A percentile compares a stretch with the other conserved stretches of the same genome.
phyloP scores from a whole-genome alignment of 805 yeast genomes.

The Barnettozyma pratensis region DNA sequence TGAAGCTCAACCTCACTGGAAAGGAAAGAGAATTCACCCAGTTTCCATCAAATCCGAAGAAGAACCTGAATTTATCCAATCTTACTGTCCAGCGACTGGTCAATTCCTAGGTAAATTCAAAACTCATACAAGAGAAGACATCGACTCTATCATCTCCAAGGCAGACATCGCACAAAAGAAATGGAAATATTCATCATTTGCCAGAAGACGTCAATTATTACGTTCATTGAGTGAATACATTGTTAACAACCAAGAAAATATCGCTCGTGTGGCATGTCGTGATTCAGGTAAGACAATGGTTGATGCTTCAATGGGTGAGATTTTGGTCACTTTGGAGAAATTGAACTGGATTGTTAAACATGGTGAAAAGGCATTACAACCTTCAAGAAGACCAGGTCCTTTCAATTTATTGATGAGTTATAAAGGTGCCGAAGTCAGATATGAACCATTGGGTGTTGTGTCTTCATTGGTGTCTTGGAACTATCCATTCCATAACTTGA shows the following conservation, averaged over 20 bases:
- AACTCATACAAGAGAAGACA: slow-evolving; percentile 61
- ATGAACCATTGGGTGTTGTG: slow-evolving; percentile 85
- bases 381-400: slow-evolving; percentile 80
- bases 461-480: slow-evolving; percentile 95
- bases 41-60: slow-evolving; percentile 51
- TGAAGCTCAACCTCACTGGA: slow-evolving; percentile 87
- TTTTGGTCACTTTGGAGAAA: slow-evolving; percentile 91
- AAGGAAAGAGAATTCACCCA: slow-evolving; percentile 72
- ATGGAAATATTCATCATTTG: slow-evolving; percentile 43
- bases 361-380: slow-evolving; percentile 63
- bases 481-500: slow-evolving; percentile 89
- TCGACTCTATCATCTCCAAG: slow-evolving; percentile 53
- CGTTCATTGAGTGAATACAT: slow-evolving; percentile 68
- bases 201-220: slow-evolving; percentile 64
- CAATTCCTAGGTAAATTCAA: slow-evolving; percentile 73
- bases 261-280: slow-evolving; percentile 91
- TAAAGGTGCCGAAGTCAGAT: slow-evolving; percentile 89
- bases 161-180: slow-evolving; percentile 30
- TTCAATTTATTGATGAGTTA: slow-evolving; percentile 79
- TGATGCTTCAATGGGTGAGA: slow-evolving; percentile 96
- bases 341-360: slow-evolving; percentile 82
- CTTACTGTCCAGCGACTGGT: slow-evolving; percentile 96
- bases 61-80: slow-evolving; percentile 67
- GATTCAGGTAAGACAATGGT: slow-evolving; percentile 95
- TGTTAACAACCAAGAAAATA: slow-evolving; percentile 73